Base-by-base conservation (phyloP, 345 rosid genomes). In the Conringia planisiliqua region DNA sequence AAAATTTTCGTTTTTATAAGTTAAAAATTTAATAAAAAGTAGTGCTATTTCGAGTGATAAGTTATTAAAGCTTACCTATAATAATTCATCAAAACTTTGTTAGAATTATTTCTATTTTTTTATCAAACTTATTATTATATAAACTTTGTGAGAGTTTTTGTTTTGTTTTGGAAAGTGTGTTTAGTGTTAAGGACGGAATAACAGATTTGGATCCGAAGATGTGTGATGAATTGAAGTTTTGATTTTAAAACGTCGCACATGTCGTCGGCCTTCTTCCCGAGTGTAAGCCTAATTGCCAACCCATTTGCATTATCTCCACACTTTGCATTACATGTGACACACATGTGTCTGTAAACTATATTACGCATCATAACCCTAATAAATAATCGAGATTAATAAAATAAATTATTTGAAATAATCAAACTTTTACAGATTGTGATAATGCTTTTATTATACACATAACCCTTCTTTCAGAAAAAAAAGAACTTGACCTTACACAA, bases 281-380 rank as follows among this genome's bases (percentile, higher is more conserved):
- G 74, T n/a, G 44, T 58, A 44, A 74, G n/a, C 16, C 32, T 55
- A 56, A 16, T 58, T 66, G 73, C 20, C 78, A 66, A 75, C 78
- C 62, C 67, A 74, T 48, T 59, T 67, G 62, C 78, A 75, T 67
- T 48, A 67, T 29, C 62, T 59, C 62, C 78, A 67, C 30, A 11
- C 60, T 74, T 56, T 10, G 35, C 44, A 29, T 59, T 47, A 67
- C 61, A 74, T 67, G 62, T 74, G 44, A 58, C 43, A 50, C 54
- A 58, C 54, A 58, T 58, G 73, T 27, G 56, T 42, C 36, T n/a
- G 26, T 36, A 17, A 26, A 35, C 50, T 14, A 27, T 57, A 66
- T 35, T n/a, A 46, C 4, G 42, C 17, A 57, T 57, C 71, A 65
- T 65, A n/a, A 33, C 29, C 48, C 22, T 1, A 14, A 6, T 26